These are phyloP conservation scores for Daldinia decipiens DNA, from an alignment of 495 filamentous ascomycete species.

Conservation along the genomic window DNA sequence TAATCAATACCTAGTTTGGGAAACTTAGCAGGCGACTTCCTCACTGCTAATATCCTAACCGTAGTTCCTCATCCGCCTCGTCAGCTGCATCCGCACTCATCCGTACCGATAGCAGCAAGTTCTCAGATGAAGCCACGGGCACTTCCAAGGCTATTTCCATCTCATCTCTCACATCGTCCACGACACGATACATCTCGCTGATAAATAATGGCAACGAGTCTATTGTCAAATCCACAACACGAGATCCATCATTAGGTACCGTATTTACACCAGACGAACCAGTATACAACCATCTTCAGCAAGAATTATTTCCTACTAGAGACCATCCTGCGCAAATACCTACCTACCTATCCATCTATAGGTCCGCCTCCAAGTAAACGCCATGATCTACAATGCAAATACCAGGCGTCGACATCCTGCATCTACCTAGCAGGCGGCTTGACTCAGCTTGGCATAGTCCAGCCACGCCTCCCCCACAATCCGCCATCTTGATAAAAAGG, in stretches of 20 bases:
- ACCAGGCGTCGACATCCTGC: background rate
- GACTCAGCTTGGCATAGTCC: conserved; percentile 2
- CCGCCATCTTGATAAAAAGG: conserved; percentile 1
- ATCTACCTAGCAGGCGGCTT: conserved; percentile 7
- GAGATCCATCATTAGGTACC: conserved; percentile 24
- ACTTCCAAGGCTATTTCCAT: background rate
- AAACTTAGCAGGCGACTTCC: too few species aligned
- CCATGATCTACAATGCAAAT: conserved; percentile 26
- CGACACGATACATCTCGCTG: background rate
- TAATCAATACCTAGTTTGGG: too few species aligned
- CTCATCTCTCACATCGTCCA: background rate
- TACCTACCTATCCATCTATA: background rate
- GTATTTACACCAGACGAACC: background rate
- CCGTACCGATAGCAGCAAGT: background rate
- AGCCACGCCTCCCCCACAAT: conserved; percentile 6
- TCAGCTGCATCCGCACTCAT: background rate
- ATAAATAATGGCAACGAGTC: background rate
- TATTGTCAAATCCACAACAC: conserved; percentile 10
- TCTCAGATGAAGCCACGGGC: too few species aligned
- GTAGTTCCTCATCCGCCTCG: too few species aligned
- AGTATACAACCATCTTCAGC: background rate
- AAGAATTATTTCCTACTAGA: conserved; percentile 1
- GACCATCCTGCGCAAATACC: background rate
- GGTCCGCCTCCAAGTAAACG: conserved; percentile 5
- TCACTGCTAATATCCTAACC: too few species aligned